Base-by-base conservation (phyloP, 495 filamentous ascomycete species). In the Tirmania nivea region DNA sequence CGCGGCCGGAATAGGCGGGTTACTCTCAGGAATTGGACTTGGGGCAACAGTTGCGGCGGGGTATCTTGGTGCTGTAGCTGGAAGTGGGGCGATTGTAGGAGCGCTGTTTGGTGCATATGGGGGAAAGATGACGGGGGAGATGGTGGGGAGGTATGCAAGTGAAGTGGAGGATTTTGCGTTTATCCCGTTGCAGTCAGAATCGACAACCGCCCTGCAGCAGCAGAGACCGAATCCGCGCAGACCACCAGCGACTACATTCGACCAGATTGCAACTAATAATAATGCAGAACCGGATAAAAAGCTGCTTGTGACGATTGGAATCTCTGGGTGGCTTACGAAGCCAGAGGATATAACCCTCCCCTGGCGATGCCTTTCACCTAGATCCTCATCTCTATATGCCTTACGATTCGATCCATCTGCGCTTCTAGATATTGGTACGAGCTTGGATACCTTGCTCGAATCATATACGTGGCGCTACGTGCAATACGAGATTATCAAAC, bases 101-200 rank as follows among this genome's bases (percentile, higher is more conserved):
- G 76, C 80, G 50, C 66, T 96, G 11, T 94, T 97, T 60, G 89
- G 89, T 34, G 83, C 87, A 9, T 93, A 90, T 63, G 87, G 87
- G 21, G 84, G 79, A 11, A 74, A 81, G 12, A 86, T 90, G 77
- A 83, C 81, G 1, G 79, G 81, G 34, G 77, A 84, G 63, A 82
- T 86, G 78, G 83, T 95, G 75, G 86, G 89, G 56, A 73, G 79
- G 47, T 90, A 94, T 66, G 80, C 84, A 16, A 79, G 77, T 53
- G 87, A 95, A 55, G 80, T 95, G 12, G 74, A 81, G 50, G 87
- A 95, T 65, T 94, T 95, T 65, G 86, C 78, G 7, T 88, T 97
- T 59, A 64, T 94, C 14, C 86, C 87, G 1, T 68, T 92, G 39
- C 71, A 74, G 35, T 72, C 73, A 11, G 25, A 31, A 31, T 50